Percentiles rank a stretch among this genome's conserved stretches.
These are phyloP conservation scores for Vaccinium macrocarpon DNA, from an alignment of 148 eudicot genomes.

Conservation along the genomic window DNA sequence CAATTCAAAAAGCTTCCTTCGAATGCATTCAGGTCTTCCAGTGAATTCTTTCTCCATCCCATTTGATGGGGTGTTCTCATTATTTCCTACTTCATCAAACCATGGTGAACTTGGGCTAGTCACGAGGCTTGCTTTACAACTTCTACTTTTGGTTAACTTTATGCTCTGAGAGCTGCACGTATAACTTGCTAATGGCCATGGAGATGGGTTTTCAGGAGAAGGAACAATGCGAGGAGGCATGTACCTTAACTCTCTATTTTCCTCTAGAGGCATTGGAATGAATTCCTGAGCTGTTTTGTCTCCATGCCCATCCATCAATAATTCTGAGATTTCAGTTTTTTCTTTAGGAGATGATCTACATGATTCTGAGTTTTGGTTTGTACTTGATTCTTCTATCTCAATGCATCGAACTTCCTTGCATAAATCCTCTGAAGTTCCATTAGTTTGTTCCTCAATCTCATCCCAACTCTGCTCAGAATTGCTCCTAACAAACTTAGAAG, in stretches of 20 bases:
- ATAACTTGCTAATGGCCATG: conserved; percentile 25
- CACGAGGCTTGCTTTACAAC: conserved; percentile 37
- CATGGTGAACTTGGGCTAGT: conserved; percentile 27
- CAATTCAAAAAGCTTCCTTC: conserved; percentile 38
- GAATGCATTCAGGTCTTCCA: conserved; percentile 39
- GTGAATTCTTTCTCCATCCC: conserved; percentile 30
- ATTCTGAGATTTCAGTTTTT: conserved; percentile 19
- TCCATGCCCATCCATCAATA: conserved; percentile 12
- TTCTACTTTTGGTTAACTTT: conserved; percentile 40
- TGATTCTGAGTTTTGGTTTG: conserved; percentile 16
- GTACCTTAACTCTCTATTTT: conserved; percentile 28
- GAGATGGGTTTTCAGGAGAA: conserved; percentile 31
- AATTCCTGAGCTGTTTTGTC: conserved; percentile 13
- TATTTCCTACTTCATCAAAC: conserved; percentile 30
- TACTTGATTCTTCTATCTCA: conserved; percentile 40
- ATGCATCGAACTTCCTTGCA: conserved; percentile 87
- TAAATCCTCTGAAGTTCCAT: conserved; percentile 44
- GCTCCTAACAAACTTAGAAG: conserved; percentile 25
- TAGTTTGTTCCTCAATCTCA: conserved; percentile 35
- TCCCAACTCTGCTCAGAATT: conserved; percentile 40
- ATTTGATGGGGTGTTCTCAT: conserved; percentile 37
- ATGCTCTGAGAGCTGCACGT: conserved; percentile 29
- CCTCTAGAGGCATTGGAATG: conserved; percentile 8
- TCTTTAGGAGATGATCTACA: conserved; percentile 24
- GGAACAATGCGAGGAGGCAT: conserved; percentile 21